Percentiles rank a stretch among this genome's conserved stretches.
These are phyloP conservation scores for Actinidia polygama DNA, from an alignment of 179 eudicot genomes.

Conservation along the genomic window DNA sequence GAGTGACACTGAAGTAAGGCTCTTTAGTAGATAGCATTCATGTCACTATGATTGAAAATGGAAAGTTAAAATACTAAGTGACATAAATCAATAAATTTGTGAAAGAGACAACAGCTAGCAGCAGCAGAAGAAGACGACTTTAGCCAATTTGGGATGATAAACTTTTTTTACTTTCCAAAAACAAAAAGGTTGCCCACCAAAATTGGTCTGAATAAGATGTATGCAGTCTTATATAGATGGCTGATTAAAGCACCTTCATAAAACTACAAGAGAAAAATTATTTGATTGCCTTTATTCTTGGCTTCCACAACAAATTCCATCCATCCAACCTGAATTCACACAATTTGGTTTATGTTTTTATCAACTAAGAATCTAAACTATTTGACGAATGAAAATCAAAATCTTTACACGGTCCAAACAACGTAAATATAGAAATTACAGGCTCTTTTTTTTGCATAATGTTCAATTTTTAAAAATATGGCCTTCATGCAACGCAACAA, in stretches of 20 bases:
- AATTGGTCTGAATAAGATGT: too few species aligned
- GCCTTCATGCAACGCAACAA: too few species aligned
- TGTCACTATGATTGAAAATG: neutral
- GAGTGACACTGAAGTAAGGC: neutral
- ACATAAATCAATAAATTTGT: too few species aligned
- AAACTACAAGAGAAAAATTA: too few species aligned
- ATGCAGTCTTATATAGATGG: too few species aligned
- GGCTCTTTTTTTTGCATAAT: too few species aligned
- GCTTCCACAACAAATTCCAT: neutral
- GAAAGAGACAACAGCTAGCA: neutral
- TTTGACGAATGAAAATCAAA: neutral
- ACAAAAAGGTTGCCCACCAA: too few species aligned
- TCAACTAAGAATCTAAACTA: neutral
- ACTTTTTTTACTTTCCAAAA: too few species aligned
- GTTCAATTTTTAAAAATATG: too few species aligned
- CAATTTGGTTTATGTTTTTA: neutral
- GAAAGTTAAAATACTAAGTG: neutral
- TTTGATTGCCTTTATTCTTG: neutral
- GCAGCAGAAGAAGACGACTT: neutral
- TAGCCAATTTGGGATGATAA: neutral
- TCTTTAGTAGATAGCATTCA: neutral
- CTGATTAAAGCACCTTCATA: too few species aligned
- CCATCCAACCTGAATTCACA: neutral
- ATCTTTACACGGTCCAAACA: too few species aligned
- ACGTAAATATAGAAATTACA: too few species aligned